These are phyloP conservation scores for Pichia eremophila DNA, from an alignment of 805 yeast species.

Conservation along the genomic window DNA sequence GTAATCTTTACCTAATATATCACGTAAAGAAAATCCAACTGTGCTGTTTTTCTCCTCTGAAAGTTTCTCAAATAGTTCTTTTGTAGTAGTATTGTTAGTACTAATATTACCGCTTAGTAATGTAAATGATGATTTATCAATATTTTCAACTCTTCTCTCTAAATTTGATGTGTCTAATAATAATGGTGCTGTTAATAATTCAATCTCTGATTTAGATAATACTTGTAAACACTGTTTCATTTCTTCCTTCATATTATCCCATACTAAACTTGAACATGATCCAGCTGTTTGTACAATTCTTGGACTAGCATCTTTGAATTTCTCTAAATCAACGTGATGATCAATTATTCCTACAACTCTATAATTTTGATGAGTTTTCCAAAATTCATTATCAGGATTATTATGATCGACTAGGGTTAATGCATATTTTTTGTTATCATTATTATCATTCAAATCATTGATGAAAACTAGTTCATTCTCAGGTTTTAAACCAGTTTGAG, in stretches of 20 bases:
- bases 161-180: neutral
- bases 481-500: conserved; percentile 33
- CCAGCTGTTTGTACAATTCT: conserved; percentile 56
- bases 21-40: neutral
- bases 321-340: conserved; percentile 72
- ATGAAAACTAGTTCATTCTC: conserved; percentile 45
- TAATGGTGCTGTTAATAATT: neutral
- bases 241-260: neutral
- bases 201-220: neutral
- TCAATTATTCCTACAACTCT: conserved; percentile 61
- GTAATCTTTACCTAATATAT: neutral
- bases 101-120: neutral
- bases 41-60: neutral
- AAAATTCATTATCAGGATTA: conserved; percentile 1
- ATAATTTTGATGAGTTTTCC: conserved; percentile 13
- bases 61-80: neutral
- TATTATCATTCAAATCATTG: conserved; percentile 49
- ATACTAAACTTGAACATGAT: conserved; percentile 69
- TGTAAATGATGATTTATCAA: neutral
- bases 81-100: neutral
- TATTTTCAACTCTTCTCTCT: neutral
- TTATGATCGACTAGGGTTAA: conserved; percentile 73
- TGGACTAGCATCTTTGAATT: conserved; percentile 44
- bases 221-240: neutral
- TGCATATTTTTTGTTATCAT: conserved; percentile 5